phyloP scores from a whole-genome alignment of 306 rosid genomes.

The Pyrus bretschneideri region DNA sequence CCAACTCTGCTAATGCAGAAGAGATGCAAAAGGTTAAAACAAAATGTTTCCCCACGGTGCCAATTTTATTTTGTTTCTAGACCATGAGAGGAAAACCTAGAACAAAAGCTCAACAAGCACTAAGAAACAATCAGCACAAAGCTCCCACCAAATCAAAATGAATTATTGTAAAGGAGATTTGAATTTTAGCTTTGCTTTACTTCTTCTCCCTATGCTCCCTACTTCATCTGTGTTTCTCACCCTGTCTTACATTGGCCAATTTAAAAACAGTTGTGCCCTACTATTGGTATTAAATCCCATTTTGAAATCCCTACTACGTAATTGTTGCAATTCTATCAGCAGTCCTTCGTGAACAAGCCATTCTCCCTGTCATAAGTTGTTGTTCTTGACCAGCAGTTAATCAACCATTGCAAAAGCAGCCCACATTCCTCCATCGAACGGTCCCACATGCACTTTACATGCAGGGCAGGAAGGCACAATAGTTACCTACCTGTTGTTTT shows the following conservation, averaged over 20 bases:
- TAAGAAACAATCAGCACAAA: neutral
- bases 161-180: neutral
- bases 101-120: neutral
- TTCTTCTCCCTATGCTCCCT: neutral
- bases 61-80: neutral
- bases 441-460: neutral
- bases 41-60: too few species aligned
- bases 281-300: neutral
- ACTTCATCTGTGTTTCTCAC: neutral
- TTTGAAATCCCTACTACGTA: neutral
- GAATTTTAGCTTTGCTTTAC: neutral
- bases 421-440: neutral
- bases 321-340: neutral
- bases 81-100: neutral
- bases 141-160: neutral
- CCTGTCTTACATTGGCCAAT: neutral
- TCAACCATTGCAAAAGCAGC: neutral
- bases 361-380: too few species aligned
- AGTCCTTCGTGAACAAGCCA: neutral
- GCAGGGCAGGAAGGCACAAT: neutral
- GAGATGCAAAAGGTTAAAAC: too few species aligned
- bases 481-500: neutral
- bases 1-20: neutral
- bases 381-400: too few species aligned
- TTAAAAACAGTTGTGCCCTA: neutral